These are phyloP conservation scores for Pichia eremophila DNA, from an alignment of 805 yeast species.

Conservation along the genomic window DNA sequence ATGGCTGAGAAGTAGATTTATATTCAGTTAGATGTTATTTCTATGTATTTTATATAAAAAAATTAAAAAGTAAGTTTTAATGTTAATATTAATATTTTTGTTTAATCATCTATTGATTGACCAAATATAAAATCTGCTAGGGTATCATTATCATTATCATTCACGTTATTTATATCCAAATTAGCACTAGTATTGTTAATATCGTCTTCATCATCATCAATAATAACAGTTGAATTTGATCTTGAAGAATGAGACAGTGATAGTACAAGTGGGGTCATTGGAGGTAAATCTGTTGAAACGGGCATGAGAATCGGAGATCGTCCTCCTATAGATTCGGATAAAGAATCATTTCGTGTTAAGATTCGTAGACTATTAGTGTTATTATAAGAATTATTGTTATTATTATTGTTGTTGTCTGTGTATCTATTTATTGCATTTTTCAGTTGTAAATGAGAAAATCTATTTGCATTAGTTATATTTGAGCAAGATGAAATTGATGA, in stretches of 20 bases:
- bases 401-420: neutral
- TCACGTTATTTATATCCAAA: neutral
- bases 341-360: conserved; percentile 16
- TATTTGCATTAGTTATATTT: too few relatives aligned
- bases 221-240: conserved; percentile 4
- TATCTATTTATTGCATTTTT: neutral
- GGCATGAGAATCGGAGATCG: conserved; percentile 29
- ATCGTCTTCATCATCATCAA: conserved; percentile 12
- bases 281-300: conserved; percentile 26
- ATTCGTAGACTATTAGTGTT: conserved; percentile 2
- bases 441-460: neutral
- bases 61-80: too few relatives aligned
- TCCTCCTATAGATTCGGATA: conserved; percentile 21
- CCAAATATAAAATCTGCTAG: conserved; percentile 9
- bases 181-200: neutral
- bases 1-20: conserved; percentile 29
- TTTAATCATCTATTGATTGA: conserved; percentile 8
- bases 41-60: too few relatives aligned
- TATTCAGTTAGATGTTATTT: neutral
- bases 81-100: too few relatives aligned
- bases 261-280: conserved; percentile 29
- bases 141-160: neutral
- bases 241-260: conserved; percentile 14
- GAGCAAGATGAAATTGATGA: neutral
- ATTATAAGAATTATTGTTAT: neutral